Base-by-base conservation (phyloP, 257 asterid genomes). In the Solanum piurae region DNA sequence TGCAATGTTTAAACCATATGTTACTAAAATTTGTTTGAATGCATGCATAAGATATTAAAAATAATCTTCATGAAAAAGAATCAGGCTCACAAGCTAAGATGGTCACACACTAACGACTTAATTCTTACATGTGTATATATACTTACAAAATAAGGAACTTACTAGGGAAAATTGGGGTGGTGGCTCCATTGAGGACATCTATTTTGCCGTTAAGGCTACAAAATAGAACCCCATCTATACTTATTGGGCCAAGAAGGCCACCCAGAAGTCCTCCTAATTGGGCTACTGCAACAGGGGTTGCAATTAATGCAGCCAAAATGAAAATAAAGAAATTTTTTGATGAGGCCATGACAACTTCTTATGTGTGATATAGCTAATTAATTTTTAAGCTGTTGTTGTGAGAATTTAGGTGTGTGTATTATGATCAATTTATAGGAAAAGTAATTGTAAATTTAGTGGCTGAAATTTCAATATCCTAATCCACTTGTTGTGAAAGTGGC, bases 161-260 rank as follows among this genome's bases (percentile, higher is more conserved):
- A 91, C 93, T 91, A 16, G 93, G 64, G 60, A 94, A 93, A 86
- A 87, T 72, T 11, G 97, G 90, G 77, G 92, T 87, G n/a, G 89
- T 69, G 2, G 85, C 66, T 62, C 89, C 91, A 73, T 62, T 89
- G 93, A 55, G 16, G 40, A 46, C 58, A 33, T 88, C 87, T 6
- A 87, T 20, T 40, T 73, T 84, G 68, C 93, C 95, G 77, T 90
- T 80, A 4, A 86, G 38, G 29, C 93, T 84, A 91, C 95, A 94
- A 74, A 86, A 93, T 72, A 93, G 83, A 69, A 86, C 89, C 27
- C 95, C 95, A 27, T 89, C 88, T 88, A 92, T 77, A 55, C 49
- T 38, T 4, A 89, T 71, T 2, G 36, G 13, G 29, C 90, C 91
- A 52, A 87, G 60, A 74, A 88, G 64, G 68, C 84, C 89, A 60